Evolutionary conservation across 495 filamentous ascomycete species (phyloP).

Genomic region (Gamarada debralockiae): DNA sequence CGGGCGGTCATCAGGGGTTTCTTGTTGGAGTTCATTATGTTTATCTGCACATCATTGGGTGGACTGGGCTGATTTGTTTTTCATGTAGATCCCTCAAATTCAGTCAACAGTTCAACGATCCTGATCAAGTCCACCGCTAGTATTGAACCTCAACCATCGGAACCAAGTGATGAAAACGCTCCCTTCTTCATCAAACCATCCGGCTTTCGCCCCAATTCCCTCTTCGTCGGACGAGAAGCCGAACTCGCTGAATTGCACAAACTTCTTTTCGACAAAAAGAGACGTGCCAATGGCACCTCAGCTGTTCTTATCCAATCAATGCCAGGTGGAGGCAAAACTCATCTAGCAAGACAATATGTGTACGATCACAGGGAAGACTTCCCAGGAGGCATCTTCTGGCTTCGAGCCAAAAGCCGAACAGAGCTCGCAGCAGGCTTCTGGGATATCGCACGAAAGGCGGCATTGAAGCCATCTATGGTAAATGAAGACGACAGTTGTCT

Average conservation of each 20-base stretch:
- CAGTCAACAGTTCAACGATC: constrained; percentile 24
- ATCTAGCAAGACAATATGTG: constrained; percentile 79
- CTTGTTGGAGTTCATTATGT: constrained; percentile 5
- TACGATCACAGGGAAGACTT: constrained; percentile 63
- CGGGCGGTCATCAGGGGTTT: too few relatives aligned
- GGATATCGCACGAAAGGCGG: constrained; percentile 68
- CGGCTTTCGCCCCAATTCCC: constrained; percentile 73
- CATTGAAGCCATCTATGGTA: constrained; percentile 35
- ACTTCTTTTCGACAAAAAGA: constrained; percentile 61
- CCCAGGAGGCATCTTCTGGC: constrained; percentile 77
- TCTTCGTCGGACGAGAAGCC: constrained; percentile 70
- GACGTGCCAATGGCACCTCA: constrained; percentile 57
- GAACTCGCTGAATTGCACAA: constrained; percentile 65
- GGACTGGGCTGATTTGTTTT: constrained; percentile 24
- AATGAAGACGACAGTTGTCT: constrained; percentile 33
- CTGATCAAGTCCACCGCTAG: constrained; percentile 25
- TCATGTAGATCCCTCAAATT: constrained; percentile 25
- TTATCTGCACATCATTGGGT: constrained; percentile 21
- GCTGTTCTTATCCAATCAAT: constrained; percentile 69
- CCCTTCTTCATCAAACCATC: constrained; percentile 63
- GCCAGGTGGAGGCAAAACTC: constrained; percentile 77
- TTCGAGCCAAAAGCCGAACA: constrained; percentile 61
- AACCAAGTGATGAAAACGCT: constrained; percentile 21
- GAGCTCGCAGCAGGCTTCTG: constrained; percentile 67
- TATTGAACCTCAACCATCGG: constrained; percentile 32